Conservation (phyloP, 176 grass and related monocot genomes). For the Aegilops bicornis region DNA sequence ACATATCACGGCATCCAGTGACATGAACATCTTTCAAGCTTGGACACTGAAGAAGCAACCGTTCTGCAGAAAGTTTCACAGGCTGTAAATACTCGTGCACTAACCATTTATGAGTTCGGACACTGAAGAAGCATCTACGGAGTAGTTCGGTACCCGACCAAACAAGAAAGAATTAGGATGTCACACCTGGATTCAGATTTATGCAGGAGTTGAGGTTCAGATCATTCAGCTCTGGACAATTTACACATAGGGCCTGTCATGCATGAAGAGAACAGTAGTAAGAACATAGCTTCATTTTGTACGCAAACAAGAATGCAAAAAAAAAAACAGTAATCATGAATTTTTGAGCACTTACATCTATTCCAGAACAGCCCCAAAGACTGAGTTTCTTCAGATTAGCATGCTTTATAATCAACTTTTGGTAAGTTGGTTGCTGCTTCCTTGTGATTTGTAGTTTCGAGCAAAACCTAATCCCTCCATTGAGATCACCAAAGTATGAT, state of each 20-base stretch:
- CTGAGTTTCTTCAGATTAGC: conserved; percentile 66
- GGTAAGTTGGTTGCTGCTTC: conserved; percentile 35
- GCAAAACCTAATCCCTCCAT: conserved; percentile 42
- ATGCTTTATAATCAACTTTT: conserved; percentile 92
- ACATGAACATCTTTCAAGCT: conserved; percentile 78
- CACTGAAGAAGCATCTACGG: background rate
- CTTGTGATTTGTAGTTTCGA: conserved; percentile 29
- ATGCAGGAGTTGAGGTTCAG: conserved; percentile 86
- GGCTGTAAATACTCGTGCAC: background rate
- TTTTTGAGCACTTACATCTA: conserved; percentile 56
- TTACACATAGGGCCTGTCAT: conserved; percentile 68
- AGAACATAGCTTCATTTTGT: background rate
- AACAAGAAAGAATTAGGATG: conserved; percentile 5
- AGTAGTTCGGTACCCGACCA: background rate
- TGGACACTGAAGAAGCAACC: conserved; percentile 82
- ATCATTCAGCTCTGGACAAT: conserved; percentile 86
- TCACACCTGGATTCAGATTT: conserved; percentile 86
- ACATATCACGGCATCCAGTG: conserved; percentile 77
- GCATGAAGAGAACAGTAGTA: background rate
- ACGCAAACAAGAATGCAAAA: background rate
- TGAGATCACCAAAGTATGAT: conserved; percentile 42
- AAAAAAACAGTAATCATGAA: background rate
- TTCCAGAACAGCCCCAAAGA: conserved; percentile 83
- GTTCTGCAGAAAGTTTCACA: conserved; percentile 48
- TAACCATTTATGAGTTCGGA: background rate